Evolutionary conservation across 2,329 filamentous ascomycete genomes (phyloP), one percentile per base, ranked within the genome.

Genomic region (Aspergillus persii): DNA sequence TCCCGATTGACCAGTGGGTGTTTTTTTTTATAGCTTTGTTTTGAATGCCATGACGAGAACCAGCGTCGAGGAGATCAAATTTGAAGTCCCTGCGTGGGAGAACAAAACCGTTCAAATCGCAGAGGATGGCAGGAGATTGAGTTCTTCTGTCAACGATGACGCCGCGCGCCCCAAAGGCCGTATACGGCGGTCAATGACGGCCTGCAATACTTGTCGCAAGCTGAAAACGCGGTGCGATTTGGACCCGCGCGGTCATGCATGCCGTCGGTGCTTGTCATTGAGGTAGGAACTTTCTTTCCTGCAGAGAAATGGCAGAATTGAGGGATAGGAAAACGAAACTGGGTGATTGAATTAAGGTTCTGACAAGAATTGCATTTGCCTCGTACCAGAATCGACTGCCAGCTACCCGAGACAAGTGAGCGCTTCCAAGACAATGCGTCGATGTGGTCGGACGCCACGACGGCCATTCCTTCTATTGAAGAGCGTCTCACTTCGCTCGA

Each of bases 171-270:
- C 71, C 9, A 68, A 71, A 55, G 69, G 69, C 26, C 71, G 71
- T 12, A 74, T 74, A 39, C 70, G 71, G 48, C 71, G 72, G 30
- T 74, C 72, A 8, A 74, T 74, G 71, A 74, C 71, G 18, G 72
- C 72, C 7, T 74, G 72, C 63, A 70, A 74, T 63, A 74, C 72
- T 23, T 74, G 72, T 56, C 71, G 72, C 58, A 74, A 74, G 66
- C 67, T 74, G 53, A 74, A 74, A 60, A 74, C 72, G 31, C 66
- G 72, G n/a, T 74, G 72, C 50, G 72, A 74, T 56, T 54, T 74
- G 36, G 71, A 74, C 61, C 71, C 71, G 7, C 70, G 71, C 11
- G 70, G 70, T 23, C 71, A 74, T 67, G 69, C 72, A 44, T 74
- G 72, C 58, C 72, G 72, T 52, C 72, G 72, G 29, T 74, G 72